Evolutionary conservation across 1,139 yeast genomes (phyloP), one percentile per base, ranked within the genome.

Genomic region (Yamadazyma mexicana): DNA sequence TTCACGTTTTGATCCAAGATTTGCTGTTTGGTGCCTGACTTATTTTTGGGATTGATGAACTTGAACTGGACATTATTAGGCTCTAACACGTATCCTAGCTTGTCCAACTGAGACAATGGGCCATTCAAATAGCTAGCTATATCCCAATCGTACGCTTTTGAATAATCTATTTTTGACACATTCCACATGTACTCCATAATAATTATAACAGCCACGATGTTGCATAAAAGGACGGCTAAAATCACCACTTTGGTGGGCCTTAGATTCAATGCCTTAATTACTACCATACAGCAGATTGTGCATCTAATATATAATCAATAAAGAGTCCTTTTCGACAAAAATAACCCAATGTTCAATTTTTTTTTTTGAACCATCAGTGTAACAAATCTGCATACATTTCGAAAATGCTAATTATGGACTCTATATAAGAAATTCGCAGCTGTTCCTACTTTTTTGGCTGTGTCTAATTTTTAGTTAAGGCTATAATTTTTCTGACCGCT

Each of bases 1-100:
- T 64, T 41, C 32, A 48, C 54, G 49, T 77, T 77, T 8, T 49
- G 43, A 12, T 58, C 45, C 18, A 74, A 53, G 3, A 73, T 57
- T 28, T 62, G 55, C 33, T 67, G 48, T 5, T 56, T 56, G 4
- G 47, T 36, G 1, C 71, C 73, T 7, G 42, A 31, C 42, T 60
- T 64, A 8, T 50, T 43, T 40, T 54, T 56, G 2, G 61, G 60
- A 43, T 69, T 67, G 17, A 56, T 42, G 44, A 61, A 71, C 40
- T 59, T 49, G 45, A 72, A 64, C 34, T 57, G 43, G n/a, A 69
- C 75, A 38, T 66, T 55, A 14, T 52, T 47, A 2, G 58, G 60
- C 31, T 51, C 46, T 14, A 61, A 40, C 1, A 15, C 16, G 17
- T 37, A 37, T 6, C 41, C 42, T 3, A 31, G 3, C n/a, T 7